A percentile compares a stretch with the other conserved stretches of the same genome.
Conservation (phyloP, 106 monocot species). For the Apostasia ramifera region DNA sequence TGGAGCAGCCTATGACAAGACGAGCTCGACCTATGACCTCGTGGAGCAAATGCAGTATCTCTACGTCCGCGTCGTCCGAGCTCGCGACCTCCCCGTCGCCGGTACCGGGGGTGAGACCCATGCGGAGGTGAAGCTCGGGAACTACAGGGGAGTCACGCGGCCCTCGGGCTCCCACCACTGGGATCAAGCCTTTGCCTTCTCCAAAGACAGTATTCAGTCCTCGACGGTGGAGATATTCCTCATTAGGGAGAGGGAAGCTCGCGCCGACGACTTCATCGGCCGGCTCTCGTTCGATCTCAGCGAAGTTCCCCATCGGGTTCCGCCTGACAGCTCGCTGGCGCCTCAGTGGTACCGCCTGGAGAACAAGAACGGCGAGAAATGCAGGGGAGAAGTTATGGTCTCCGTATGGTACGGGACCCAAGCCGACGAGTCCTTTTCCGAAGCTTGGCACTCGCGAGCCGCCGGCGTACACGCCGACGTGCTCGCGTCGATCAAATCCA, state of each 20-base stretch:
- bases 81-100: constrained; percentile 18
- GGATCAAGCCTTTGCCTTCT: constrained; percentile 78
- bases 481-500: constrained; percentile 51
- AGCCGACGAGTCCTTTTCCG: constrained; percentile 74
- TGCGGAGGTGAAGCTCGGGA: constrained; percentile 66
- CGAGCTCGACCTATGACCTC: constrained; percentile 45
- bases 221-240: constrained; percentile 54
- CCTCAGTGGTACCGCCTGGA: constrained; percentile 76
- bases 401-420: constrained; percentile 82
- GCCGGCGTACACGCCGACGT: constrained; percentile 41
- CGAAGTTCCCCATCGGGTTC: constrained; percentile 59
- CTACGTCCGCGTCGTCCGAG: constrained; percentile 48
- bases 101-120: constrained; percentile 13
- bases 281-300: constrained; percentile 48
- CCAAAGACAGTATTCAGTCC: constrained; percentile 61
- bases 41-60: constrained; percentile 65
- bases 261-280: constrained; percentile 49
- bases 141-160: constrained; percentile 58
- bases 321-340: constrained; percentile 74
- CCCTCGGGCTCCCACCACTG: constrained; percentile 20
- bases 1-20: constrained; percentile 11
- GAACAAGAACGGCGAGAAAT: constrained; percentile 34
- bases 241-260: constrained; percentile 12
- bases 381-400: constrained; percentile 52
- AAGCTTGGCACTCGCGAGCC: constrained; percentile 70